Evolutionary conservation across 441 rosid genomes (phyloP), one percentile per base, ranked within the genome.

Genomic region (Erysimum cheiri): DNA sequence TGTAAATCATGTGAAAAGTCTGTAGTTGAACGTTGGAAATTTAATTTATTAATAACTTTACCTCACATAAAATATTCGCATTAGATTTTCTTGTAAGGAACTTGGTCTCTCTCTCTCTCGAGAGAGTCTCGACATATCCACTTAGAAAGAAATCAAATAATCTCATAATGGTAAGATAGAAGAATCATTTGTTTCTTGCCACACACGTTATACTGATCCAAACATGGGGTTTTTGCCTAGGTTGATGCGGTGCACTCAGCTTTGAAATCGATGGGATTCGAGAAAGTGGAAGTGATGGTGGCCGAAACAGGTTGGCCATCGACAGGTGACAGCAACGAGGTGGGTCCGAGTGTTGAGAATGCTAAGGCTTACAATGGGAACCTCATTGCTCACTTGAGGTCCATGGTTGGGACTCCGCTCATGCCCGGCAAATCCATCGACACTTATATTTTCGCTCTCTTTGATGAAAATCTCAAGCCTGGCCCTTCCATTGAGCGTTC

Each of bases 221-320:
- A 72, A 5, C 79, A 93, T 33, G 26, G 0, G 44, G 32, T n/a
- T 12, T 58, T 15, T 29, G 9, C 15, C 14, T 58, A 59, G 98
- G 88, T 93, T 7, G 98, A 93, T 80, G 93, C 96, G 4, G 90
- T 89, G 10, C 83, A 83, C 31, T 88, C 98, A 11, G 98, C 97
- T 47, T 78, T 93, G 71, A 87, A 85, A 62, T 83, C 85, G 14
- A 78, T 91, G 75, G 96, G 97, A 15, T 93, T 89, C 78, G 82
- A 83, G 66, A 90, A 87, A 24, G 73, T 88, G 2, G 97, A 93
- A 76, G 88, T 93, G 53, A n/a, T 87, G 76, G 93, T 93, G n/a
- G 95, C 98, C 1, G 98, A 93, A 80, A 93, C 98, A 0, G 98
- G 98, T 0, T 93, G 98, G 98, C 88, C 98, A 4, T 85, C 86